Conservation (phyloP, 768 basidiomycete species). For the Amanita polypyramis region DNA sequence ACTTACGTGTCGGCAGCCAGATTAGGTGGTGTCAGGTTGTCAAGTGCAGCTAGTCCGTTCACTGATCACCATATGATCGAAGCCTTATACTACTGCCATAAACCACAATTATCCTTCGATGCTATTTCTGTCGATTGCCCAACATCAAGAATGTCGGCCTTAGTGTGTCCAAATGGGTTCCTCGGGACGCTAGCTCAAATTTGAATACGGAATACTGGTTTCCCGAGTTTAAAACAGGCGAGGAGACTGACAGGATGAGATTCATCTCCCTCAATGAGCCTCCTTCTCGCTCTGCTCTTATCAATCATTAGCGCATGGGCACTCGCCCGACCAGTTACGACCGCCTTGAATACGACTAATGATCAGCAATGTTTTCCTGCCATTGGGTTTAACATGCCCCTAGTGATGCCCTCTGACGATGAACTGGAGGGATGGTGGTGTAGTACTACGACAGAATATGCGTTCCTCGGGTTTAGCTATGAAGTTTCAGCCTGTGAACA, state of each 20-base stretch:
- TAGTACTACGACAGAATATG: conserved; percentile 40
- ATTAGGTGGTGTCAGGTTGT: too few relatives aligned
- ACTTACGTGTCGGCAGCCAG: too few relatives aligned
- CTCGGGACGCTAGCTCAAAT: not conserved
- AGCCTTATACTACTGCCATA: too few relatives aligned
- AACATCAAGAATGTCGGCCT: not conserved
- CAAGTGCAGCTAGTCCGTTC: too few relatives aligned
- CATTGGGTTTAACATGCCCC: conserved; percentile 38
- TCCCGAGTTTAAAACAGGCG: too few relatives aligned
- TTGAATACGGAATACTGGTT: not conserved
- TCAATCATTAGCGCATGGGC: not conserved
- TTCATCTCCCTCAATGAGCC: not conserved
- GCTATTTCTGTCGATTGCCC: not conserved
- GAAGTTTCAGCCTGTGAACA: conserved; percentile 44
- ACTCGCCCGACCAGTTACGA: not conserved
- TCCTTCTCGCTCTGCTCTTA: not conserved
- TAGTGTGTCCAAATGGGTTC: not conserved
- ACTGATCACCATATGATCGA: too few relatives aligned
- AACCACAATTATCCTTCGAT: too few relatives aligned
- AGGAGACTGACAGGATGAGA: not conserved
- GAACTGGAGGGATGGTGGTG: conserved; percentile 43
- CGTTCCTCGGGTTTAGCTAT: conserved; percentile 58
- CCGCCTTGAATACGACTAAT: not conserved
- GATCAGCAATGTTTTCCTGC: conserved; percentile 20
- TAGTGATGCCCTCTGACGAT: conserved; percentile 19